Evolutionary conservation across 164 flowering plant genomes (phyloP), one percentile per base, ranked within the genome.

Genomic region (Vitis amurensis): DNA sequence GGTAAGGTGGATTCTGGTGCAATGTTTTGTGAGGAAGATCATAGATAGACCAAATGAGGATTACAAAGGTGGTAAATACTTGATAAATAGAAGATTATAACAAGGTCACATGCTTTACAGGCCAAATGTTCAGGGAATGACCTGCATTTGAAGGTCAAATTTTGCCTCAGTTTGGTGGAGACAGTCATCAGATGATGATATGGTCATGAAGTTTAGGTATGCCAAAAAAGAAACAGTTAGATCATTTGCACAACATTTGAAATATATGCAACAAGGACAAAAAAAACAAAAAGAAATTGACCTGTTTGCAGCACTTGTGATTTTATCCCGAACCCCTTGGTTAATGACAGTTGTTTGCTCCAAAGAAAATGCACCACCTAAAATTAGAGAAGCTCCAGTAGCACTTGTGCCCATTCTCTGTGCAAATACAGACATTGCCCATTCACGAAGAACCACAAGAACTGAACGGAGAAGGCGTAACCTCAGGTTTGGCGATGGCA

Each of bases 261-360:
- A 48, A 68, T 14, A 52, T 17, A 66, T 57, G 31, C 17, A n/a
- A 65, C 11, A 15, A 66, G 15, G 30, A 50, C 17, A 48, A 2
- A 13, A 55, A 2, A 53, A 57, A 14, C 31, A 55, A 30, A 12
- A n/a, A 68, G 53, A 75, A 66, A 44, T 27, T 71, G n/a, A 91
- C 99, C 99, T 93, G 81, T 91, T 93, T 29, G 97, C 92, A 0
- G 97, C 95, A 82, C 89, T 96, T 7, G 89, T 77, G 65, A 96
- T 96, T 85, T 88, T 93, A 70, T 96, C 98, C 31, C 93, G 88
- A 59, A 89, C 80, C 66, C 99, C 92, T 83, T 91, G 92, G 78
- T 82, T 91, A 55, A 79, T 31, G 53, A 72, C 76, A 30, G 89
- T 49, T 11, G 85, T 81, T 75, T 88, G 87, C 50, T 82, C 88